A percentile compares a stretch with the other conserved stretches of the same genome.
These are phyloP conservation scores for Fusarium albosuccineum DNA, from an alignment of 2,329 filamentous ascomycete genomes.

Conservation along the genomic window DNA sequence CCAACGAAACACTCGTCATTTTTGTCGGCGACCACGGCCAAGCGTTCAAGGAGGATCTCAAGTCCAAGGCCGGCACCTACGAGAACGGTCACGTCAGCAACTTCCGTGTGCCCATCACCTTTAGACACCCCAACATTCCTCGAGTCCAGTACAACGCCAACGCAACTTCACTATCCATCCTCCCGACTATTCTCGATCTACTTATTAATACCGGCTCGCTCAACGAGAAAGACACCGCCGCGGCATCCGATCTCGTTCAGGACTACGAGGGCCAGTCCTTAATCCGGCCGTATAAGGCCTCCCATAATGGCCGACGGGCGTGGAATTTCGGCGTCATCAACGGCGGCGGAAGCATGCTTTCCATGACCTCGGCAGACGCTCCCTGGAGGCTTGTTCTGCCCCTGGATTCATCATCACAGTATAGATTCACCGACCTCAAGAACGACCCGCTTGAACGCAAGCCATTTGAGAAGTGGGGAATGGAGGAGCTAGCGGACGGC, in stretches of 20 bases:
- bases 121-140: slow-evolving; percentile 51
- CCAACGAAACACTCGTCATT: slow-evolving; percentile 52
- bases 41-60: slow-evolving; percentile 51
- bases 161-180: slow-evolving; percentile 50
- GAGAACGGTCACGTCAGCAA: slow-evolving; percentile 51
- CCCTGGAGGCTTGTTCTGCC: slow-evolving; percentile 51
- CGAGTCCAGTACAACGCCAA: slow-evolving; percentile 49
- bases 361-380: slow-evolving; percentile 50
- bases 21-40: slow-evolving; percentile 53
- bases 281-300: slow-evolving; percentile 45
- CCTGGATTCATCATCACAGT: slow-evolving; percentile 49
- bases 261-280: slow-evolving; percentile 54
- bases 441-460: slow-evolving; percentile 48
- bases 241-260: slow-evolving; percentile 46
- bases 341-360: slow-evolving; percentile 50
- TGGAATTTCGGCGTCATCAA: slow-evolving; percentile 55
- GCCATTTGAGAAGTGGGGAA: slow-evolving; percentile 46
- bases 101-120: slow-evolving; percentile 50
- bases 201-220: slow-evolving; percentile 52
- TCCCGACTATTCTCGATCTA: slow-evolving; percentile 53
- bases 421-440: slow-evolving; percentile 50
- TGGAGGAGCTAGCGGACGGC: slow-evolving; percentile 34
- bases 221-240: slow-evolving; percentile 40
- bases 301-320: slow-evolving; percentile 43
- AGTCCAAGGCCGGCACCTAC: slow-evolving; percentile 49